phyloP scores from a whole-genome alignment of 2,329 filamentous ascomycete genomes.

The Myriosclerotinia duriaeana region DNA sequence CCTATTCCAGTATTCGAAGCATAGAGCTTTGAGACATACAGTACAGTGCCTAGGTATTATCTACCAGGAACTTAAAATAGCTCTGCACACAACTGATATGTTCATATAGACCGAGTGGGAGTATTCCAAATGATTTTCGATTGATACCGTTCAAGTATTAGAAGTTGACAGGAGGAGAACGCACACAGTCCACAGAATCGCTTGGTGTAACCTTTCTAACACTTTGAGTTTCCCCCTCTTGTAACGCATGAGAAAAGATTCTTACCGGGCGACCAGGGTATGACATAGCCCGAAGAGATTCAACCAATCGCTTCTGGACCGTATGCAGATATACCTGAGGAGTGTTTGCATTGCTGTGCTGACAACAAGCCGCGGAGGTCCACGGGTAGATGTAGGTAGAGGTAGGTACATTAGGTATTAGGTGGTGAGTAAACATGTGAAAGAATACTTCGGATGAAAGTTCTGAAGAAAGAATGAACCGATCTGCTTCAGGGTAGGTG shows the following conservation, averaged over 20 bases:
- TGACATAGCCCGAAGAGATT: slow-evolving; percentile 9
- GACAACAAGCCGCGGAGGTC: slow-evolving; percentile 15
- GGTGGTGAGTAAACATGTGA: slow-evolving; percentile 12
- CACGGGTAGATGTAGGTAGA: slow-evolving; percentile 8
- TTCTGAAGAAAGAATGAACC: slow-evolving; percentile 16
- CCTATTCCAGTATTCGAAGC: slow-evolving; percentile 14
- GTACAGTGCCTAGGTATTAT: not conserved
- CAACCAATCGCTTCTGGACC: slow-evolving; percentile 11
- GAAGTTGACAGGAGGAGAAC: slow-evolving; percentile 9
- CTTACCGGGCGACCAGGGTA: slow-evolving; percentile 13
- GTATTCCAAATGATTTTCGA: slow-evolving; percentile 13
- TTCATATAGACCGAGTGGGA: slow-evolving; percentile 8
- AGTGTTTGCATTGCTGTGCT: slow-evolving; percentile 10
- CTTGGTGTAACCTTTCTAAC: slow-evolving; percentile 19
- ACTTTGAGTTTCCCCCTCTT: slow-evolving; percentile 18
- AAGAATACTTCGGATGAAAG: slow-evolving; percentile 24
- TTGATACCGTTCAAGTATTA: slow-evolving; percentile 20
- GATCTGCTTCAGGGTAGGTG: slow-evolving; percentile 23
- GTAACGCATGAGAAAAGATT: slow-evolving; percentile 15
- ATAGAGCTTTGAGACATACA: slow-evolving; percentile 16
- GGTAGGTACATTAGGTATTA: not conserved
- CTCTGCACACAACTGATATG: not conserved
- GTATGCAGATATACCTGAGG: slow-evolving; percentile 19
- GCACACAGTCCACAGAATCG: slow-evolving; percentile 12
- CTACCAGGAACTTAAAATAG: not conserved